These are phyloP conservation scores for Gossypium davidsonii DNA, from an alignment of 441 rosid genomes.

Conservation along the genomic window DNA sequence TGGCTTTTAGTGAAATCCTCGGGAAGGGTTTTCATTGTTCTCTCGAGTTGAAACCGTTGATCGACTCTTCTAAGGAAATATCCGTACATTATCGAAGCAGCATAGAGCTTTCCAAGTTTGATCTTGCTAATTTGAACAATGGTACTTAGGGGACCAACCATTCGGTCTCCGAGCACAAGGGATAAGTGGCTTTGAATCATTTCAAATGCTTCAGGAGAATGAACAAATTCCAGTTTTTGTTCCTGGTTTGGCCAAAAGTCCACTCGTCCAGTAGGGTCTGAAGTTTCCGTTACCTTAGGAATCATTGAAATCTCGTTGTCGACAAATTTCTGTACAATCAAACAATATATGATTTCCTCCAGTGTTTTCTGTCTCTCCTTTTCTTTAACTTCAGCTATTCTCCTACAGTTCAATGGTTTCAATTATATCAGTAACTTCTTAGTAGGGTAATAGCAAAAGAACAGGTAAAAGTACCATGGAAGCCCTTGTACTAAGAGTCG, in stretches of 20 bases:
- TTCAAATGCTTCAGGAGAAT: slow-evolving; percentile 84
- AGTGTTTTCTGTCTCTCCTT: slow-evolving; percentile 56
- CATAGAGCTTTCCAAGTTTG: slow-evolving; percentile 80
- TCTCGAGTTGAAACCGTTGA: slow-evolving; percentile 78
- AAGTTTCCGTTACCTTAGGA: slow-evolving; percentile 51
- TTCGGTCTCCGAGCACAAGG: slow-evolving; percentile 64
- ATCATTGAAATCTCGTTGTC: slow-evolving; percentile 67
- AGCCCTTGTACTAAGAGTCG: no score
- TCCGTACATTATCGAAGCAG: slow-evolving; percentile 88
- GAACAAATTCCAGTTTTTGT: slow-evolving; percentile 69
- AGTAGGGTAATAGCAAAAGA: background rate
- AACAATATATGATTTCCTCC: slow-evolving; percentile 79
- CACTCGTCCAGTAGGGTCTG: slow-evolving; percentile 70
- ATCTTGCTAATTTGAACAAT: slow-evolving; percentile 74
- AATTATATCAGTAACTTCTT: slow-evolving; percentile 5
- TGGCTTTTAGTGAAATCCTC: slow-evolving; percentile 40
- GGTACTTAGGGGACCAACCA: slow-evolving; percentile 60
- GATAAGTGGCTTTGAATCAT: slow-evolving; percentile 83
- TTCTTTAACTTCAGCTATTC: slow-evolving; percentile 78
- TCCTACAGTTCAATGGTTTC: slow-evolving; percentile 36
- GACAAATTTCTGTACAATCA: slow-evolving; percentile 65
- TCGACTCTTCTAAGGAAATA: slow-evolving; percentile 87
- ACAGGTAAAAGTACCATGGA: no score
- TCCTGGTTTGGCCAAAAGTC: slow-evolving; percentile 96
- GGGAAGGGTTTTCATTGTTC: slow-evolving; percentile 75